These are phyloP conservation scores for Turritis glabra DNA, from an alignment of 345 rosid species.

Conservation along the genomic window DNA sequence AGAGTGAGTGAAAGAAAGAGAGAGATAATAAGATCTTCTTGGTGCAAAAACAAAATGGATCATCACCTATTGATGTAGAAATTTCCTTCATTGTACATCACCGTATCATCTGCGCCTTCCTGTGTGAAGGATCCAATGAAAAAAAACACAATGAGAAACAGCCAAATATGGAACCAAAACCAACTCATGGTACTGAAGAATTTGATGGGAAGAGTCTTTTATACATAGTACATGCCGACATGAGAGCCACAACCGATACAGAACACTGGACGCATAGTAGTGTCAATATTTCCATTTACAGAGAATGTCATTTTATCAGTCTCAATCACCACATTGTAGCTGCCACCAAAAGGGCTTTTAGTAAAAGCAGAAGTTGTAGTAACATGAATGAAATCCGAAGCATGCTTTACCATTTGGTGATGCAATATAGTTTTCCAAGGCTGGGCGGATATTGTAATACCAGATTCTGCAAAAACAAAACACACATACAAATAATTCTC, in stretches of 20 bases:
- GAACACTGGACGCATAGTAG: not conserved
- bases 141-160: not conserved
- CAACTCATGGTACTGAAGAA: not conserved
- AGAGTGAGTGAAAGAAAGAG: no score
- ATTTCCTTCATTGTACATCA: not conserved
- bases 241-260: not conserved
- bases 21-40: not conserved
- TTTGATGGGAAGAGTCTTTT: not conserved
- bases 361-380: not conserved
- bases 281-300: not conserved
- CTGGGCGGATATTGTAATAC: not conserved
- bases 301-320: not conserved
- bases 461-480: not conserved
- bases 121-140: not conserved
- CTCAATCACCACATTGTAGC: not conserved
- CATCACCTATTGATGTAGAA: constrained; percentile 5
- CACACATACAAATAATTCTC: no score
- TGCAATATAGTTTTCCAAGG: not conserved
- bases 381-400: not conserved
- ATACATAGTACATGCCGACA: not conserved
- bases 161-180: not conserved
- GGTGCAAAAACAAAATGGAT: not conserved
- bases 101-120: not conserved
- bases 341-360: not conserved
- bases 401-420: not conserved